Conservation (phyloP, 345 rosid genomes). For the Combretum micranthum region DNA sequence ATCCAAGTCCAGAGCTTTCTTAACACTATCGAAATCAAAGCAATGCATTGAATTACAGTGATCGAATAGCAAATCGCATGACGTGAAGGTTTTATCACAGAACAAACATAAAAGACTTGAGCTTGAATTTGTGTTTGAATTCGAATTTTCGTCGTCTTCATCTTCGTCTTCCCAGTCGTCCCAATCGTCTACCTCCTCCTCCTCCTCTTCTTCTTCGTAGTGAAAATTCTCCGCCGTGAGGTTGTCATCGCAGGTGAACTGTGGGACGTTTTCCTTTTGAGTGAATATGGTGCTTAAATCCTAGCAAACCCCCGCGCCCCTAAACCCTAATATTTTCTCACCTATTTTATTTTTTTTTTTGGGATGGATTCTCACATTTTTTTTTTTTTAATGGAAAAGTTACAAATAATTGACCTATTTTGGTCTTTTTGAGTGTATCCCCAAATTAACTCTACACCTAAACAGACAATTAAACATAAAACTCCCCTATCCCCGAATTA, state of each 20-base stretch:
- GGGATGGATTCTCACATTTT: too few species aligned
- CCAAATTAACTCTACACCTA: too few species aligned
- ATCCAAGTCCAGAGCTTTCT: slow-evolving; percentile 48
- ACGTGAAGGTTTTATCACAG: slow-evolving; percentile 43
- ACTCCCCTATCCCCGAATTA: too few species aligned
- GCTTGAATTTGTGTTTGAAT: slow-evolving; percentile 1
- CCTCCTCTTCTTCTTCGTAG: slow-evolving; percentile 13
- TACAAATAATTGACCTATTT: too few species aligned
- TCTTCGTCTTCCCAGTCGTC: slow-evolving; percentile 55
- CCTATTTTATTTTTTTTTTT: neutral
- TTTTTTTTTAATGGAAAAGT: neutral
- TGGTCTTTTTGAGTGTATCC: too few species aligned
- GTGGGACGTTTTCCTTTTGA: neutral
- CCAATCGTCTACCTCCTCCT: slow-evolving; percentile 40
- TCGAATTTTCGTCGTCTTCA: slow-evolving; percentile 24
- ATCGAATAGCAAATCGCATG: slow-evolving; percentile 47
- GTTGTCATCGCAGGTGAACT: neutral
- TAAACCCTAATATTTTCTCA: neutral
- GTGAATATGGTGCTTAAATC: neutral
- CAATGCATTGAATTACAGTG: slow-evolving; percentile 50
- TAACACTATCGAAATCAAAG: slow-evolving; percentile 50
- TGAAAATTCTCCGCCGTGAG: neutral
- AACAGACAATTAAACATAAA: too few species aligned
- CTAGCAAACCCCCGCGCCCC: neutral
- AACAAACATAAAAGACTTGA: slow-evolving; percentile 55